Percentiles rank a stretch among this genome's conserved stretches.
phyloP scores from a whole-genome alignment of 257 asterid species.

The Craterostigma plantagineum region DNA sequence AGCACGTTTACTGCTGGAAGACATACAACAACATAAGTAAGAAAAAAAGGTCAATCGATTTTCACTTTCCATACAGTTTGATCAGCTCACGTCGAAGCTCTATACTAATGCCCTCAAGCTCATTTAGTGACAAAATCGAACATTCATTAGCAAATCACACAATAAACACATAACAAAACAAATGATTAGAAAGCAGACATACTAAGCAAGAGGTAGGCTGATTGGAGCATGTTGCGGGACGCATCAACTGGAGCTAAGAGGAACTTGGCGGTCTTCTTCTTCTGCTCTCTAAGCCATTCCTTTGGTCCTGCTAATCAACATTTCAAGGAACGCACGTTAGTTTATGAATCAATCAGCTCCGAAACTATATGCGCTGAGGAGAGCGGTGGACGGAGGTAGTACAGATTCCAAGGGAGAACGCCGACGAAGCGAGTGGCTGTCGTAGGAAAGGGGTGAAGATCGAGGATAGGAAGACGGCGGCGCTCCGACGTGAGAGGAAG shows the following conservation, averaged over 20 bases:
- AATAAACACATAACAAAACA: background rate
- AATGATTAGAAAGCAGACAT: no score
- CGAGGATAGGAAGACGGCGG: conserved; percentile 35
- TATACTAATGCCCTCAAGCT: no score
- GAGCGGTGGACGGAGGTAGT: conserved; percentile 6
- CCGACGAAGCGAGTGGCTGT: conserved; percentile 35
- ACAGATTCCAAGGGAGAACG: conserved; percentile 48
- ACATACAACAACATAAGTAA: background rate
- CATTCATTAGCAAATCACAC: background rate
- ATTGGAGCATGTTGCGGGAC: conserved; percentile 55
- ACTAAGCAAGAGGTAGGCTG: conserved; percentile 52
- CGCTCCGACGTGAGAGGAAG: conserved; percentile 32
- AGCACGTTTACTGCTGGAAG: background rate
- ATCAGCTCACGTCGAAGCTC: no score
- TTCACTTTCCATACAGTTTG: no score
- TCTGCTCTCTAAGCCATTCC: conserved; percentile 86
- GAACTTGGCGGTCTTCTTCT: conserved; percentile 68
- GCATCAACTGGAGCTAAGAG: conserved; percentile 84
- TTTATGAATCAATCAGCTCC: background rate
- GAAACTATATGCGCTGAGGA: background rate
- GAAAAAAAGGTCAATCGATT: no score
- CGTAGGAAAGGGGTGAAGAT: conserved; percentile 19
- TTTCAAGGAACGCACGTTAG: background rate
- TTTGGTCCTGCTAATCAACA: conserved; percentile 88
- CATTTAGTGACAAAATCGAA: background rate